Evolutionary conservation across 352 stramenopile species (phyloP).

Genomic region (Pythium dissotocum): DNA sequence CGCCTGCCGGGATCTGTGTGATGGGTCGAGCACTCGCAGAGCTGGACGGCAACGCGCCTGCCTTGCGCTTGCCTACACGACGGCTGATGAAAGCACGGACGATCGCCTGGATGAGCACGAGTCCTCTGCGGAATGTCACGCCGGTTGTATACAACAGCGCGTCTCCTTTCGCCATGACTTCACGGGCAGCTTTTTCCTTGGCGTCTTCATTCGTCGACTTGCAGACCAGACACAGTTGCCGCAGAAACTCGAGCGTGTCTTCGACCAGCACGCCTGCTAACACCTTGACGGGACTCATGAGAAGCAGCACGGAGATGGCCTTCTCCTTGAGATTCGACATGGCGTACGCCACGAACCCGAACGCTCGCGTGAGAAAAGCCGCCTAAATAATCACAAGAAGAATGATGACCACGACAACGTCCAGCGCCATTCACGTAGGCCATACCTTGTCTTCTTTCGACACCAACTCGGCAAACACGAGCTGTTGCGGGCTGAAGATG

Average conservation of each 20-base stretch:
- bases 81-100: constrained; percentile 68
- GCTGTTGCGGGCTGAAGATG: constrained; percentile 70
- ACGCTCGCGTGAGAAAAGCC: constrained; percentile 72
- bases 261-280: constrained; percentile 64
- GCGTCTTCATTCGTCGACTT: constrained; percentile 42
- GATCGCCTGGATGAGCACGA: constrained; percentile 70
- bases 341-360: constrained; percentile 71
- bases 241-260: constrained; percentile 74
- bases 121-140: constrained; percentile 68
- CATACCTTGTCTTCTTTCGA: constrained; percentile 78
- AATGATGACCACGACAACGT: neutral
- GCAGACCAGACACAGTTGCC: constrained; percentile 70
- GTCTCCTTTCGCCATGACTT: constrained; percentile 68
- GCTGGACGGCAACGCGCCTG: neutral
- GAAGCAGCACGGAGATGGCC: constrained; percentile 64
- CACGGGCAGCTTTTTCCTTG: constrained; percentile 52
- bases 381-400: constrained; percentile 30
- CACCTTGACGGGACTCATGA: constrained; percentile 86
- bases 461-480: constrained; percentile 55
- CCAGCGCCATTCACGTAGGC: neutral
- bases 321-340: constrained; percentile 45
- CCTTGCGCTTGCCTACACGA: constrained; percentile 40
- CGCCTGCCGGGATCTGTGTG: constrained; percentile 19
- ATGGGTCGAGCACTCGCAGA: neutral
- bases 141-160: constrained; percentile 68